Evolutionary conservation across 2,329 filamentous ascomycete genomes (phyloP).

Genomic region (Aspergillus persii): DNA sequence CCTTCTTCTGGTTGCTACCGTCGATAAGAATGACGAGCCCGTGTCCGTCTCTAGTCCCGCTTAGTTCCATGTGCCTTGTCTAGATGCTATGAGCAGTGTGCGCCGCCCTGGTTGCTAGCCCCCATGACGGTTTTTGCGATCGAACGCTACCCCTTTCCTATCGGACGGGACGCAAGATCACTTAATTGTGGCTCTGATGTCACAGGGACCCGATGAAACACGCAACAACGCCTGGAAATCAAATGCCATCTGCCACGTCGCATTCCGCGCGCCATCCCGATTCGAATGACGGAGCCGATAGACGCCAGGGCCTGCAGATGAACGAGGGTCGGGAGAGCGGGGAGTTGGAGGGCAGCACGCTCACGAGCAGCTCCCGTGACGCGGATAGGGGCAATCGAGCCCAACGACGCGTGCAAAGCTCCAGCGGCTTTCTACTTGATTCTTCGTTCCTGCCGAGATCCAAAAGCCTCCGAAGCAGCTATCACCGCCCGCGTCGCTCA

Average conservation of each 20-base stretch:
- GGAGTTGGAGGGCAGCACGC: slow-evolving; percentile 37
- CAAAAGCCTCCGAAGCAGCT: slow-evolving; percentile 24
- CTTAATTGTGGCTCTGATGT: slow-evolving; percentile 22
- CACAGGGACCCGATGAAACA: slow-evolving; percentile 19
- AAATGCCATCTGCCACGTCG: background rate
- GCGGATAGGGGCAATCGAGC: slow-evolving; percentile 25
- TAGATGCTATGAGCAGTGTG: slow-evolving; percentile 1
- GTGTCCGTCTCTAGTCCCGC: background rate
- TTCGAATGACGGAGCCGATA: slow-evolving; percentile 19
- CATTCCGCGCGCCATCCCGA: slow-evolving; percentile 3
- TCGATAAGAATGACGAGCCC: slow-evolving; percentile 1
- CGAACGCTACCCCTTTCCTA: slow-evolving; percentile 21
- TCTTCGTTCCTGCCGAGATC: slow-evolving; percentile 32
- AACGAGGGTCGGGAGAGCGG: slow-evolving; percentile 29
- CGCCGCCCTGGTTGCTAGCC: slow-evolving; percentile 2
- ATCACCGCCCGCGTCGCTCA: slow-evolving; percentile 24
- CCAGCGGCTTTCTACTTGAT: slow-evolving; percentile 49
- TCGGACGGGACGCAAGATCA: slow-evolving; percentile 20
- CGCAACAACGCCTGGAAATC: slow-evolving; percentile 13
- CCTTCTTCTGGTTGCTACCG: background rate
- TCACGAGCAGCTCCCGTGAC: slow-evolving; percentile 37
- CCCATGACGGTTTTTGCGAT: slow-evolving; percentile 20
- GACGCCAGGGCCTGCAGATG: slow-evolving; percentile 21
- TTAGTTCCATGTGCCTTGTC: background rate
- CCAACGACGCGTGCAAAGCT: slow-evolving; percentile 30